phyloP scores from a whole-genome alignment of 352 stramenopile genomes.

The Elongisporangium prolatum region DNA sequence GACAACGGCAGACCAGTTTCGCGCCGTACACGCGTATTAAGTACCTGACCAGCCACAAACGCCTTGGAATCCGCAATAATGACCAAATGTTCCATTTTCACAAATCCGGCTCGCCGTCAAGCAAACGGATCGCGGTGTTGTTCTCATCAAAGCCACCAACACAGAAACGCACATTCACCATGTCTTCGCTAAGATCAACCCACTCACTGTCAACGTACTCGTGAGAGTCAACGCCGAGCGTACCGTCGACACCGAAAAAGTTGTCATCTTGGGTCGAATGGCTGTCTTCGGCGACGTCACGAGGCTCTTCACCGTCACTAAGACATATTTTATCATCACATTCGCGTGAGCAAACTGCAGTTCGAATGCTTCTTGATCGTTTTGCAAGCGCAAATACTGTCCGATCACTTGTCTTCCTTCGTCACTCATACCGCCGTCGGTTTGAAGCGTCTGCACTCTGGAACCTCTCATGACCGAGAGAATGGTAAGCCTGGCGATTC shows the following conservation, averaged over 20 bases:
- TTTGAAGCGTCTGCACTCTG: background rate
- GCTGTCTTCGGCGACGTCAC: background rate
- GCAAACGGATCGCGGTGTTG: conserved; percentile 49
- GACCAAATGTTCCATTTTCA: conserved; percentile 55
- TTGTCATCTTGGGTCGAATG: conserved; percentile 30
- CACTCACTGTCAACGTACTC: conserved; percentile 60
- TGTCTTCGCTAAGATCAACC: conserved; percentile 33
- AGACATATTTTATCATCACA: conserved; percentile 21
- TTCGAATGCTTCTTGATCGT: conserved; percentile 22
- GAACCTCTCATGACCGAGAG: background rate
- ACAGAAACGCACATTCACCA: conserved; percentile 48
- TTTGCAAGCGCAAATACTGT: conserved; percentile 60
- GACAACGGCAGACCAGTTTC: conserved; percentile 31
- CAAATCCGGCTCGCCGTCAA: conserved; percentile 31
- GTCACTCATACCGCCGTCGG: background rate
- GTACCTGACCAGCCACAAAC: conserved; percentile 50
- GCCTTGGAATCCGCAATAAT: conserved; percentile 73
- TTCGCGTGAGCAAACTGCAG: conserved; percentile 70
- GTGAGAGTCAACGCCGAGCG: conserved; percentile 27
- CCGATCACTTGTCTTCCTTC: conserved; percentile 10
- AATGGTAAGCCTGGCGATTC: conserved; percentile 18
- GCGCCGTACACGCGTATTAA: conserved; percentile 51
- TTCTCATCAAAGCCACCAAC: conserved; percentile 57
- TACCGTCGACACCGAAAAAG: conserved; percentile 47
- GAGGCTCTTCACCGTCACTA: background rate